phyloP scores from a whole-genome alignment of 768 basidiomycete species.

The Boletus edulis region DNA sequence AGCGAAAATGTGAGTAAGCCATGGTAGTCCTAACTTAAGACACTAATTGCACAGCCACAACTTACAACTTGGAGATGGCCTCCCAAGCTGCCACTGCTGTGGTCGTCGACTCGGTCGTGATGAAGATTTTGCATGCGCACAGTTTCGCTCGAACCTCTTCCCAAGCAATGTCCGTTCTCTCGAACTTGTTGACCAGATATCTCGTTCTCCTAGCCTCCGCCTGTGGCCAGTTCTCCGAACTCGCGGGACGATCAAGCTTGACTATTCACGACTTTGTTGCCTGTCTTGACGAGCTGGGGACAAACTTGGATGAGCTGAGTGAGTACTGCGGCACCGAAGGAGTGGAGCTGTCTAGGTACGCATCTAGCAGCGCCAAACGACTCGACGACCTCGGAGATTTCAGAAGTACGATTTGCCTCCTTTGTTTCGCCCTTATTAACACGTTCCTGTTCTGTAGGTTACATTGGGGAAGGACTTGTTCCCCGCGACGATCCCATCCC shows the following conservation, averaged over 20 bases:
- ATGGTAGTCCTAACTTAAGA: too few species aligned
- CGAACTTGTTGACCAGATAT: slow-evolving; percentile 76
- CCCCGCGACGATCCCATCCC: slow-evolving; percentile 55
- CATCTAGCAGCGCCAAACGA: slow-evolving; percentile 58
- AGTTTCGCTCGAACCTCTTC: slow-evolving; percentile 74
- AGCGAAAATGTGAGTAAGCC: too few species aligned
- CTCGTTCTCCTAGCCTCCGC: slow-evolving; percentile 62
- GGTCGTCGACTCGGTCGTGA: slow-evolving; percentile 63
- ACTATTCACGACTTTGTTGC: slow-evolving; percentile 58
- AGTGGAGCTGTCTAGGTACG: slow-evolving; percentile 66
- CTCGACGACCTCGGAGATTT: slow-evolving; percentile 74
- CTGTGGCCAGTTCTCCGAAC: slow-evolving; percentile 71
- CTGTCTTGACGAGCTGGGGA: slow-evolving; percentile 75
- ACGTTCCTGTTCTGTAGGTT: slow-evolving; percentile 44
- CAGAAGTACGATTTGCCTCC: slow-evolving; percentile 50
- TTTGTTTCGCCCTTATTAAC: background rate
- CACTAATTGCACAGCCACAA: slow-evolving; percentile 5
- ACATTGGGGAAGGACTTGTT: slow-evolving; percentile 56
- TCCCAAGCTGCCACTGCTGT: slow-evolving; percentile 50
- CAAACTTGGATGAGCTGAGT: slow-evolving; percentile 63
- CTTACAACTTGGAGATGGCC: slow-evolving; percentile 12
- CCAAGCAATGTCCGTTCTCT: slow-evolving; percentile 67
- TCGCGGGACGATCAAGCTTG: slow-evolving; percentile 63
- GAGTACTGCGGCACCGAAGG: slow-evolving; percentile 69
- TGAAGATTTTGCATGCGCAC: slow-evolving; percentile 74